Evolutionary conservation across 2,329 filamentous ascomycete species (phyloP).

Genomic region (Sporothrix dimorphospora): DNA sequence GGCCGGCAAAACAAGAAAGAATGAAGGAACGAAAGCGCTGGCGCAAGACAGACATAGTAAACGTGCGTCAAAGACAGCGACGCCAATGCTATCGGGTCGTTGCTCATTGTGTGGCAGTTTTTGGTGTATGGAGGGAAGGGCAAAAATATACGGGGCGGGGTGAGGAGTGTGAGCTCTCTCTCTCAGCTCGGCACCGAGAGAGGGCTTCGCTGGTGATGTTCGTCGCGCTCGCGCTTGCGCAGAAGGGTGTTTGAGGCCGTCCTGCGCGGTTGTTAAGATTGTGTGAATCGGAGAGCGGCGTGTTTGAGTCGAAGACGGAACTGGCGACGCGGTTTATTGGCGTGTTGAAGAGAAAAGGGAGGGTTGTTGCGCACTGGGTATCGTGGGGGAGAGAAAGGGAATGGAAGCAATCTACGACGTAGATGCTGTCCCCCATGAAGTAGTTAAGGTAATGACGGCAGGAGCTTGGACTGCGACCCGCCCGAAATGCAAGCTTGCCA

Average conservation of each 20-base stretch:
- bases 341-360: not conserved
- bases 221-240: not conserved
- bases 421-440: slow-evolving; percentile 7
- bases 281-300: not conserved
- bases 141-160: not conserved
- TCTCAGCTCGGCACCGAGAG: not conserved
- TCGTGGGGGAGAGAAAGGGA: not conserved
- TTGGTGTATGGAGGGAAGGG: not conserved
- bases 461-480: not conserved
- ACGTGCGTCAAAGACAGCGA: slow-evolving; percentile 95
- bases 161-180: not conserved
- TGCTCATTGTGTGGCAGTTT: slow-evolving; percentile 41
- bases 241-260: too few relatives aligned
- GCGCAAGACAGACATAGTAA: slow-evolving; percentile 73
- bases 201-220: not conserved
- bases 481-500: not conserved
- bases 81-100: slow-evolving; percentile 64
- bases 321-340: not conserved
- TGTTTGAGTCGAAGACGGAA: not conserved
- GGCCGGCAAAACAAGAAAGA: not conserved
- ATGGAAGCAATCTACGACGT: not conserved
- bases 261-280: too few relatives aligned
- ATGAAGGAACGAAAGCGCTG: not conserved
- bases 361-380: not conserved
- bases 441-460: slow-evolving; percentile 2